A percentile compares a stretch with the other conserved stretches of the same genome.
Evolutionary conservation across 1,284 basidiomycete genomes (phyloP).

Genomic region (Phellopilus nigrolimitatus): DNA sequence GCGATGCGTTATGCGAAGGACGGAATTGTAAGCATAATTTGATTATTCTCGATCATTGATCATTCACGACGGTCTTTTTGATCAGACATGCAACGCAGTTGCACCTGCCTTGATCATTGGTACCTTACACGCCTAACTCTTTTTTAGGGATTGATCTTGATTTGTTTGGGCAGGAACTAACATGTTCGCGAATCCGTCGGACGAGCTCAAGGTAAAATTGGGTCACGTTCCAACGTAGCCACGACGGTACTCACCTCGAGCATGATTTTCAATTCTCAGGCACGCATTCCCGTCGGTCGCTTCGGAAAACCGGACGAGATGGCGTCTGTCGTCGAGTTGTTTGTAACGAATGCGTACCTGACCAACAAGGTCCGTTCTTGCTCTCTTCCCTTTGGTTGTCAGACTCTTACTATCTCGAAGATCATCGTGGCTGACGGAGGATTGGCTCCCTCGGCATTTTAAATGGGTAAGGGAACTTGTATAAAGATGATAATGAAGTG

Average conservation of each 20-base stretch:
- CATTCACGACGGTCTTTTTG: not conserved
- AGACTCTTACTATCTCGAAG: constrained; percentile 4
- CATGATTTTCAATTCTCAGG: too few relatives aligned
- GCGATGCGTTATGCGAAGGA: constrained; percentile 46
- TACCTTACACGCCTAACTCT: constrained; percentile 18
- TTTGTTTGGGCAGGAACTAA: constrained; percentile 17
- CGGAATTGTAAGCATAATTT: constrained; percentile 38
- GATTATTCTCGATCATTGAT: not conserved
- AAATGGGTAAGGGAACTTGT: too few relatives aligned
- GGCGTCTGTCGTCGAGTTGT: constrained; percentile 43
- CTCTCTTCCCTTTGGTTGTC: not conserved
- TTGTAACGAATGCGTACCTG: constrained; percentile 48
- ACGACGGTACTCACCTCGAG: too few relatives aligned
- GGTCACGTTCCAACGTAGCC: too few relatives aligned
- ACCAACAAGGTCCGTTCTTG: constrained; percentile 47
- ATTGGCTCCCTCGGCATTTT: constrained; percentile 19
- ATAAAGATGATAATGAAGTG: too few relatives aligned
- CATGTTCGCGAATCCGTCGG: constrained; percentile 24
- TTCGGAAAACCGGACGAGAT: constrained; percentile 48
- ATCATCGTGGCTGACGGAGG: constrained; percentile 22
- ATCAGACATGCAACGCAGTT: constrained; percentile 49
- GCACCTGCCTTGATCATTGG: constrained; percentile 48
- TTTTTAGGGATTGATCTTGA: not conserved
- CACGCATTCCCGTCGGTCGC: constrained; percentile 45
- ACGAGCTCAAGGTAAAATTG: constrained; percentile 30